Evolutionary conservation across 2,329 filamentous ascomycete species (phyloP).

Genomic region (Rugonectria rugulosa): DNA sequence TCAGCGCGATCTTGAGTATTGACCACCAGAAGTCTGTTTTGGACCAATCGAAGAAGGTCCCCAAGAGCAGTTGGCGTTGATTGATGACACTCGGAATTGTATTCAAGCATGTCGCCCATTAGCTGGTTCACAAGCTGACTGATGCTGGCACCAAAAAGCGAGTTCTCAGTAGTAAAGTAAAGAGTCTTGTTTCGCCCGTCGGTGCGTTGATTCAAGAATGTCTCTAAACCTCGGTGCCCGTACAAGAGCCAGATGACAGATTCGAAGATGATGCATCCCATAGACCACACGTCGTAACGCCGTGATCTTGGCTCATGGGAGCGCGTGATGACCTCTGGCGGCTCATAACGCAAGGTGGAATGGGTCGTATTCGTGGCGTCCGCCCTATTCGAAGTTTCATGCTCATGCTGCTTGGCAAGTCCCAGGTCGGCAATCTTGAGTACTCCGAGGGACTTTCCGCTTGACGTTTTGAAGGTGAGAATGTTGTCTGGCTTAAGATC

Average conservation of each 20-base stretch:
- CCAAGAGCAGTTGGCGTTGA: not conserved
- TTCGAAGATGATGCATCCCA: slow-evolving; percentile 42
- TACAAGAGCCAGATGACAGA: slow-evolving; percentile 40
- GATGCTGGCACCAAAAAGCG: not conserved
- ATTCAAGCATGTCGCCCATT: slow-evolving; percentile 3
- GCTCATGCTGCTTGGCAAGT: slow-evolving; percentile 22
- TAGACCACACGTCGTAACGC: slow-evolving; percentile 41
- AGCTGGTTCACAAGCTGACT: not conserved
- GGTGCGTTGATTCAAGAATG: slow-evolving; percentile 1
- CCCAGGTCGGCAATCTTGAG: slow-evolving; percentile 27
- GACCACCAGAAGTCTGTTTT: slow-evolving; percentile 18
- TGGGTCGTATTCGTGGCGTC: slow-evolving; percentile 16
- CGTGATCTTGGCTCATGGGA: slow-evolving; percentile 24
- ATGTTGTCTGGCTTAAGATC: slow-evolving; percentile 29
- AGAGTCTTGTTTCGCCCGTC: not conserved
- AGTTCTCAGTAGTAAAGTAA: not conserved
- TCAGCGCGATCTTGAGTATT: slow-evolving; percentile 4
- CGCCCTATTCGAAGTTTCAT: slow-evolving; percentile 3
- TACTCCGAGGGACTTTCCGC: slow-evolving; percentile 16
- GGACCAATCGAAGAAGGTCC: slow-evolving; percentile 17
- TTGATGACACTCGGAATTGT: slow-evolving; percentile 20
- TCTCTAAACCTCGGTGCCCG: slow-evolving; percentile 17
- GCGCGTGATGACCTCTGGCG: slow-evolving; percentile 22
- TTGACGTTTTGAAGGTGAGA: slow-evolving; percentile 9
- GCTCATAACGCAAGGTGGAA: slow-evolving; percentile 24